These are phyloP conservation scores for Sarcomyxa edulis DNA, from an alignment of 768 basidiomycete species.

Conservation along the genomic window DNA sequence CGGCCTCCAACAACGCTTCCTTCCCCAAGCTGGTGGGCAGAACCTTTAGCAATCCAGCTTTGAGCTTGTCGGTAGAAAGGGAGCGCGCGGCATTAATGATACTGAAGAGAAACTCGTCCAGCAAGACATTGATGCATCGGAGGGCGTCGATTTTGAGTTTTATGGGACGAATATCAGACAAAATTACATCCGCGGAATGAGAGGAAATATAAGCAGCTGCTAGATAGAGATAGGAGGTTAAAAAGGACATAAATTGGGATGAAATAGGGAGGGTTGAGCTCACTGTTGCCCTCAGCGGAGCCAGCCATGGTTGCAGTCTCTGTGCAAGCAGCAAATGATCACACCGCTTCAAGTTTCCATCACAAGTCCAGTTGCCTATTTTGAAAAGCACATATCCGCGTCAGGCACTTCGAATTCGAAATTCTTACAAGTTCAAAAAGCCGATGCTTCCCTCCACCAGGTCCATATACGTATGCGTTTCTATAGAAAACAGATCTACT, in stretches of 20 bases:
- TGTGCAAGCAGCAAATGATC: too few species aligned
- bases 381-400: too few species aligned
- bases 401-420: too few species aligned
- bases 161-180: conserved; percentile 91
- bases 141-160: conserved; percentile 79
- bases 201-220: conserved; percentile 77
- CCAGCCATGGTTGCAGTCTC: conserved; percentile 42
- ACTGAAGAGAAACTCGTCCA: conserved; percentile 80
- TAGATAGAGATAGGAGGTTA: conserved; percentile 18
- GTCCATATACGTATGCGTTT: too few species aligned
- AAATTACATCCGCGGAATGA: conserved; percentile 84
- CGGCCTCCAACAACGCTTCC: conserved; percentile 88
- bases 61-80: conserved; percentile 68
- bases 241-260: conserved; percentile 4
- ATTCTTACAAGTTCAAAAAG: too few species aligned
- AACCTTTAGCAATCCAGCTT: conserved; percentile 63
- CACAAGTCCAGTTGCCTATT: too few species aligned
- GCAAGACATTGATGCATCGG: conserved; percentile 67
- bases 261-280: conserved; percentile 16
- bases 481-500: too few species aligned
- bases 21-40: conserved; percentile 83
- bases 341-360: too few species aligned
- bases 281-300: conserved; percentile 34
- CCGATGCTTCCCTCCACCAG: too few species aligned
- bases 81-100: conserved; percentile 65